A percentile compares a stretch with the other conserved stretches of the same genome.
These are phyloP conservation scores for Ceratobasidium sp. DNA, from an alignment of 1,284 basidiomycete genomes.

Conservation along the genomic window DNA sequence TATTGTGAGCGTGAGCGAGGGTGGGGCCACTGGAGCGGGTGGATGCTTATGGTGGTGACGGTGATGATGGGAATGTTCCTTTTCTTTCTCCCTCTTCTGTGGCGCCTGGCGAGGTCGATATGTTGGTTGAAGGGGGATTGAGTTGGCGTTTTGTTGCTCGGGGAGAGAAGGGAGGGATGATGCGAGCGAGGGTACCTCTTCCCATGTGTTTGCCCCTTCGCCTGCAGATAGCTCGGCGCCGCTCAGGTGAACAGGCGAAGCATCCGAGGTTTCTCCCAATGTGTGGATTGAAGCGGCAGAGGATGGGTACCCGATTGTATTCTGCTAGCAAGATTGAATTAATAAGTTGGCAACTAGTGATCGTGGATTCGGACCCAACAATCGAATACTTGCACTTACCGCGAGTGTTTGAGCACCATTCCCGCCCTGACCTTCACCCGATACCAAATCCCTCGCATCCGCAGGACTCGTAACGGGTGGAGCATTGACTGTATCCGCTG, in stretches of 20 bases:
- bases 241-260: slow-evolving; percentile 40
- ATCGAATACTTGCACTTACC: slow-evolving; percentile 49
- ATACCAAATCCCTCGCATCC: slow-evolving; percentile 64
- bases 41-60: slow-evolving; percentile 51
- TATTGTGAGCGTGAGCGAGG: slow-evolving; percentile 79
- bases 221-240: slow-evolving; percentile 41
- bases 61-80: slow-evolving; percentile 51
- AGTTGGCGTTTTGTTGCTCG: slow-evolving; percentile 45
- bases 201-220: slow-evolving; percentile 46
- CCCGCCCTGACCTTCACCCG: slow-evolving; percentile 61
- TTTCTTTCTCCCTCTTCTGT: slow-evolving; percentile 49
- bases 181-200: slow-evolving; percentile 54
- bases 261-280: slow-evolving; percentile 28
- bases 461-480: slow-evolving; percentile 60
- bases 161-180: slow-evolving; percentile 52
- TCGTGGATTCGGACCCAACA: no score
- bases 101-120: slow-evolving; percentile 47
- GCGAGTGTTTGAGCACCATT: slow-evolving; percentile 54
- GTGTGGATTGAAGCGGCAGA: slow-evolving; percentile 42
- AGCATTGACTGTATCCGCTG: slow-evolving; percentile 29
- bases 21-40: slow-evolving; percentile 56
- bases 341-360: no score
- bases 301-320: slow-evolving; percentile 32
- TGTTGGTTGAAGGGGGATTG: slow-evolving; percentile 48
- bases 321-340: slow-evolving; percentile 21